Evolutionary conservation across 2,329 filamentous ascomycete species (phyloP), one percentile per base, ranked within the genome.

Genomic region (Fusarium musae): DNA sequence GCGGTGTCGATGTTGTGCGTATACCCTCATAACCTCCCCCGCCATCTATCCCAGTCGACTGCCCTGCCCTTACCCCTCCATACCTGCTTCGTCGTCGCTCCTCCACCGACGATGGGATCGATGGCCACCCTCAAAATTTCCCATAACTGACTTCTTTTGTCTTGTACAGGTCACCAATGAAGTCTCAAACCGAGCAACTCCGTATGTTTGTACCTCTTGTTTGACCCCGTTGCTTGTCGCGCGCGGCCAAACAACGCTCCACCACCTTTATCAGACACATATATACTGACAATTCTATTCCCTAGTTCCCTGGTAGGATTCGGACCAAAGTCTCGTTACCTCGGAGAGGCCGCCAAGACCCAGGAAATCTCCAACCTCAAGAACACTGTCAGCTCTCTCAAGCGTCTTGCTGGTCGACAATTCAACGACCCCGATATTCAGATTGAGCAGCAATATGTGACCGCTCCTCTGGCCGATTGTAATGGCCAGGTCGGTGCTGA

Each of bases 301-400:
- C 62, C 62, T 80, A 97, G 95, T 72, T 95, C 96, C 72, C 88
- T 99, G 76, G 96, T 99, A 79, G 95, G 94, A 80, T 99, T 99
- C 84, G 94, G 95, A 69, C 93, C 94, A 82, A 97, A 97, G 87
- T 92, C 90, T 84, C 93, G 96, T 87, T 97, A 97, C 83, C 90
- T 99, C 75, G 96, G 96, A 77, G 96, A 99, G 87, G 85, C 93
- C 65, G 96, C 96, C 78, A 98, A 98, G 91, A 98, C 96, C 77
- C 96, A 98, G 87, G 96, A 99, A 86, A 97, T 97, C 82, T 97
- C 96, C 81, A 99, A 99, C 89, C 91, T 98, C 81, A 99, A 98
- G 89, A 99, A 99, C 90, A 99, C 96, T 77, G 93, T 99, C 85
- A 88, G 91, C 83, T 95, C 91, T 77, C 90, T 99, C 80, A 97